Base-by-base conservation (phyloP, 108 stramenopile species). In the Nitzschia palea region DNA sequence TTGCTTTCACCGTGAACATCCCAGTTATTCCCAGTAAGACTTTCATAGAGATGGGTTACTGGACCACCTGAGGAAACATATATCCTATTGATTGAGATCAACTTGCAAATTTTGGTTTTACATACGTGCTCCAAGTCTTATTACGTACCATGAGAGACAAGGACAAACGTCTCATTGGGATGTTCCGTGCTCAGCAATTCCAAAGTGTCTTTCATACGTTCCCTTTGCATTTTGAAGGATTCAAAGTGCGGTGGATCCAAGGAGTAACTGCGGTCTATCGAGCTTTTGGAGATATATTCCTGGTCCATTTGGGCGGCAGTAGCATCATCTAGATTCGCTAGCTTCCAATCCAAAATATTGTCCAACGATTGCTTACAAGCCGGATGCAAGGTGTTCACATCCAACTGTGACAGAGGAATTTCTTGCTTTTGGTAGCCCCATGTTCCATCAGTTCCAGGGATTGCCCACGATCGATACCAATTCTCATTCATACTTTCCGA, bases 11-110 rank as follows among this genome's bases (percentile, higher is more conserved):
- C 77, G 54, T 76, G 77, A 12, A 33, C 73, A 18, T 67, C 15
- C 75, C 78, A 77, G 22, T 53, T 34, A 28, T 81, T 76, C 4
- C 76, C 81, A 15, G 74, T 80, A 18, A 86, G 37, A 23, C 55
- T 66, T 55, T 80, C 76, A 57, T 80, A 86, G 5, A 86, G 37
- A 64, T 82, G 80, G 3, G 81, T 82, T 26, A 81, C 78, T 4
- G 81, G 81, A 22, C 75, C 80, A 22, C 71, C 62, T 64, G 10
- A 18, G 4, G 10, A 42, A 18, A 23, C 4, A 4, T 23, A 43
- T 3, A 36, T 40, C 4, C 23, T 40, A 17, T 22, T 4, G 59
- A 8, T 6, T 61, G 25, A 20, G 59, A 27, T 35, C 14, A 30
- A 14, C 4, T 3, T 32, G 6, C 5, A 55, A 31, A 9, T 9